Conservation (phyloP, 2,329 filamentous ascomycete species). For the Tolypocladium guangdongense region DNA sequence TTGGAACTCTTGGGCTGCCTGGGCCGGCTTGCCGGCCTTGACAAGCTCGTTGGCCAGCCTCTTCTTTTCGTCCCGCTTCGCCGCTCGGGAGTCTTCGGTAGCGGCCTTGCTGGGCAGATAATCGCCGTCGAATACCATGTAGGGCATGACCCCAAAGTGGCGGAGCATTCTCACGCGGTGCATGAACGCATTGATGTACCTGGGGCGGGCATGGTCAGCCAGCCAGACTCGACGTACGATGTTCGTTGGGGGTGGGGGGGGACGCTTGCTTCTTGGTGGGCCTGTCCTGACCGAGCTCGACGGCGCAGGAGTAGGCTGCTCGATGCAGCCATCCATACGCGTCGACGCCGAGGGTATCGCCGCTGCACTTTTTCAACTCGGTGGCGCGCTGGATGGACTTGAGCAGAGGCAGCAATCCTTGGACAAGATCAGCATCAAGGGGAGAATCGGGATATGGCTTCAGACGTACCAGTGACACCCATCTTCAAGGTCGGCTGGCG, state of each 20-base stretch:
- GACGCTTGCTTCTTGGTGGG: slow-evolving; percentile 68
- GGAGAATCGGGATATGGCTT: neutral
- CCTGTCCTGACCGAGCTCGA: slow-evolving; percentile 80
- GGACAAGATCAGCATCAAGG: slow-evolving; percentile 9
- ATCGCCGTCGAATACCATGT: slow-evolving; percentile 92
- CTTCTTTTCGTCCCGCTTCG: slow-evolving; percentile 66
- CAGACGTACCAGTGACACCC: slow-evolving; percentile 24
- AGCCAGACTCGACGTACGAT: no score
- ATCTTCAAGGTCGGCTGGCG: slow-evolving; percentile 11
- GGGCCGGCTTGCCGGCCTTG: slow-evolving; percentile 66
- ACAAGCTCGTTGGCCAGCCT: slow-evolving; percentile 67
- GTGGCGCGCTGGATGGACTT: slow-evolving; percentile 93
- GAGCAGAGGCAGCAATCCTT: slow-evolving; percentile 78
- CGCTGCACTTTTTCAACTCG: slow-evolving; percentile 75
- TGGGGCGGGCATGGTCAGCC: slow-evolving; percentile 21
- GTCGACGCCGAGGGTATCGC: slow-evolving; percentile 87
- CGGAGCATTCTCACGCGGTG: slow-evolving; percentile 86
- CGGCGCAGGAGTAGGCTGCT: slow-evolving; percentile 79
- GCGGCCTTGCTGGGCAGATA: slow-evolving; percentile 85
- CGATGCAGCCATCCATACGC: slow-evolving; percentile 98
- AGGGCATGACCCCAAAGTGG: slow-evolving; percentile 89
- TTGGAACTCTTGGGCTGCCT: slow-evolving; percentile 79
- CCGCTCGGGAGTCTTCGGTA: slow-evolving; percentile 70
- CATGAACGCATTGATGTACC: slow-evolving; percentile 84
- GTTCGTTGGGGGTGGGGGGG: neutral